Percentiles rank a stretch among this genome's conserved stretches.
Conservation (phyloP, 176 grass and related monocot genomes). For the Saccharum officinarum region DNA sequence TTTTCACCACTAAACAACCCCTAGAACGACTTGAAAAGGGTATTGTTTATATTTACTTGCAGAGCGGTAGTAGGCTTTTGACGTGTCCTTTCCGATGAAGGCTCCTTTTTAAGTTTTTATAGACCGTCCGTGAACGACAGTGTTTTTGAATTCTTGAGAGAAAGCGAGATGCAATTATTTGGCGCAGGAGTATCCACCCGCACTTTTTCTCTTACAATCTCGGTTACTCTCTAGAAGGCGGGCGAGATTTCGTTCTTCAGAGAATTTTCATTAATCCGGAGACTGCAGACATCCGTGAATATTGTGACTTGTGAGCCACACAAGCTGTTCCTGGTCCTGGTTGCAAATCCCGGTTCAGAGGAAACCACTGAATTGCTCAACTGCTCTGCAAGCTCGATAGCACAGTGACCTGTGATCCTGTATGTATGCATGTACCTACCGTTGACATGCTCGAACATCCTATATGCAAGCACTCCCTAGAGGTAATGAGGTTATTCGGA, state of each 20-base stretch:
- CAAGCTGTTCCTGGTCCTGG: background rate
- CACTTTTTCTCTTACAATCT: background rate
- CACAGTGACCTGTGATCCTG: background rate
- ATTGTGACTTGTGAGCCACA: conserved; percentile 2
- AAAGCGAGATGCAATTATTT: background rate
- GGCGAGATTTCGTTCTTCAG: background rate
- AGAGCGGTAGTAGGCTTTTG: background rate
- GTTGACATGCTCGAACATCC: background rate
- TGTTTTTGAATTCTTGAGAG: background rate
- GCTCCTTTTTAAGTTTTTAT: no score
- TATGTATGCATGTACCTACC: background rate
- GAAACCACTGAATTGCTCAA: background rate
- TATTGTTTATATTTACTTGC: no score
- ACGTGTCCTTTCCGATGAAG: background rate
- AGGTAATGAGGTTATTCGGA: background rate
- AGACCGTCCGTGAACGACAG: background rate
- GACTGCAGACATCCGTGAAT: background rate
- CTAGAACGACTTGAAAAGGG: no score
- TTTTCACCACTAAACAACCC: no score
- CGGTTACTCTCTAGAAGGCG: background rate
- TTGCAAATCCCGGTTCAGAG: background rate
- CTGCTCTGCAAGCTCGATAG: no score
- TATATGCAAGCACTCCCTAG: no score
- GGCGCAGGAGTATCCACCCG: conserved; percentile 21
- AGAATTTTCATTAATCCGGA: background rate